A percentile compares a stretch with the other conserved stretches of the same genome.
phyloP scores from a whole-genome alignment of 805 yeast genomes.

The Metschnikowia vanudenii region DNA sequence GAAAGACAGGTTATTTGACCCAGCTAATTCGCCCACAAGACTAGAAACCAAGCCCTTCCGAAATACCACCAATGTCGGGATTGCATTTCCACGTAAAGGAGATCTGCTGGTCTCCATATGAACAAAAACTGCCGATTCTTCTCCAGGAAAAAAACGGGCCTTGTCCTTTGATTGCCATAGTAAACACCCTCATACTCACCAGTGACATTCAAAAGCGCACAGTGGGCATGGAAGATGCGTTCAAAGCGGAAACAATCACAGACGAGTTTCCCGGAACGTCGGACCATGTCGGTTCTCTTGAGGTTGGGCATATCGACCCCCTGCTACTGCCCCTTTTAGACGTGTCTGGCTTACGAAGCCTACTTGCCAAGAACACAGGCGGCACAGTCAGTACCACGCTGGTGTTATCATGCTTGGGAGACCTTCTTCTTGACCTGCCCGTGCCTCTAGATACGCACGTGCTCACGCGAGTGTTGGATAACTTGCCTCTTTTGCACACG shows the following conservation, averaged over 20 bases:
- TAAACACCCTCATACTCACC: slow-evolving; percentile 64
- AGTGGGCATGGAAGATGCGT: not conserved
- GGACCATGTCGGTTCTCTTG: not conserved
- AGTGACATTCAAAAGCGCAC: slow-evolving; percentile 26
- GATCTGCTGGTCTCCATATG: slow-evolving; percentile 37
- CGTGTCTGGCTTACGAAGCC: slow-evolving; percentile 6
- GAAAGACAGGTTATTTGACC: too few species aligned
- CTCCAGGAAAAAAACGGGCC: slow-evolving; percentile 85
- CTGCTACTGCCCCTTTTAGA: slow-evolving; percentile 1
- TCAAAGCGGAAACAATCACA: not conserved
- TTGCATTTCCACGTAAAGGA: slow-evolving; percentile 22
- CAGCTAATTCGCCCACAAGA: too few species aligned
- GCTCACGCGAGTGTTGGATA: slow-evolving; percentile 42
- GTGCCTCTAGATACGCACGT: slow-evolving; percentile 4
- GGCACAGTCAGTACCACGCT: slow-evolving; percentile 26
- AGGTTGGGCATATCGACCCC: too few species aligned
- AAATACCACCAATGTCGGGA: not conserved
- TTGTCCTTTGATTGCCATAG: slow-evolving; percentile 78
- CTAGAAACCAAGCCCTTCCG: too few species aligned
- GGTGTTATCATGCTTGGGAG: slow-evolving; percentile 52
- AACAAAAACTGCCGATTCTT: slow-evolving; percentile 51
- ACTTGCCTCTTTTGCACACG: slow-evolving; percentile 61
- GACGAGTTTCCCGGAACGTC: not conserved
- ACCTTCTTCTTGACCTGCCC: slow-evolving; percentile 30
- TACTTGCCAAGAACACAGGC: slow-evolving; percentile 11